phyloP scores from a whole-genome alignment of 768 basidiomycete genomes.

The Leucogyrophana mollusca region DNA sequence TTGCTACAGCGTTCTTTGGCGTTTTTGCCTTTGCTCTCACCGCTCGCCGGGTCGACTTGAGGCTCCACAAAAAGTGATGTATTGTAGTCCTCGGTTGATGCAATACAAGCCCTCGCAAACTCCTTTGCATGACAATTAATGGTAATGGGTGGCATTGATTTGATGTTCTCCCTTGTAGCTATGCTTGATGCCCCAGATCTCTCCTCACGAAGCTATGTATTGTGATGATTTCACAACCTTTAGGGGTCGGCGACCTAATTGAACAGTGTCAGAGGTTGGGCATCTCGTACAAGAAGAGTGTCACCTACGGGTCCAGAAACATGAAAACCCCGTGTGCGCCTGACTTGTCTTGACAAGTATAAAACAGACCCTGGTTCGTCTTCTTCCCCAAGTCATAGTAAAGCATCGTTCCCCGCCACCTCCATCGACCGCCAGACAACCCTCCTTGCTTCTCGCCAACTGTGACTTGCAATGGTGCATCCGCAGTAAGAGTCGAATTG shows the following conservation, averaged over 20 bases:
- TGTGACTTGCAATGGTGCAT: constrained; percentile 48
- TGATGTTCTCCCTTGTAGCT: no score
- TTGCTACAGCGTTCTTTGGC: constrained; percentile 66
- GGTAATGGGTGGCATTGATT: no score
- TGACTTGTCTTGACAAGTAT: constrained; percentile 33
- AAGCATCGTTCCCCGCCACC: constrained; percentile 56
- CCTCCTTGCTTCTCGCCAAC: constrained; percentile 37
- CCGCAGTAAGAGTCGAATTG: constrained; percentile 44
- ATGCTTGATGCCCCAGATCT: not conserved
- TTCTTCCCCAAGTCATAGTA: constrained; percentile 40
- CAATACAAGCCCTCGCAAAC: no score
- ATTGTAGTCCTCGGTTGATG: not conserved
- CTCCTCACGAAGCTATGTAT: constrained; percentile 40
- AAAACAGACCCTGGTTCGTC: constrained; percentile 47
- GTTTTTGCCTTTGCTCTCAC: constrained; percentile 54
- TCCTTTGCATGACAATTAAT: no score
- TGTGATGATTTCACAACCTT: constrained; percentile 40
- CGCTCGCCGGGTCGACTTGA: constrained; percentile 51
- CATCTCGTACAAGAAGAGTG: not conserved
- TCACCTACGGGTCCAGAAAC: constrained; percentile 44
- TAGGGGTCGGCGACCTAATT: constrained; percentile 34
- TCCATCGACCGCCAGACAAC: constrained; percentile 46
- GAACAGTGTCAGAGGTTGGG: not conserved
- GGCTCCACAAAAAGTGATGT: constrained; percentile 40
- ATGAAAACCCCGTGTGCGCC: constrained; percentile 46